Conservation (phyloP, 768 basidiomycete species). For the Leccinum ochraceum region DNA sequence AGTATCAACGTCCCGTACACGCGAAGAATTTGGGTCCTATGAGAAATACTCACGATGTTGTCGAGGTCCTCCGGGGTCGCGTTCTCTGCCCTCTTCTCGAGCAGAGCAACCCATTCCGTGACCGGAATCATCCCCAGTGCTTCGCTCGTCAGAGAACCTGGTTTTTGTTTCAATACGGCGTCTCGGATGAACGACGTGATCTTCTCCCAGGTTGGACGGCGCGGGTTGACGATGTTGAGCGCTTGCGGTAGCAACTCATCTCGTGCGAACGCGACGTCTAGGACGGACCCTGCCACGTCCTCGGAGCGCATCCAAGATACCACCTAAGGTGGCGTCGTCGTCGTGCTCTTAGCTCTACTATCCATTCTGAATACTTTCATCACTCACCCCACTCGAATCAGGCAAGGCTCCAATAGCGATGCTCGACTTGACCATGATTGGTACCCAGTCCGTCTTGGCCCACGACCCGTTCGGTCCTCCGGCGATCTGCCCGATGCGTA, state of each 20-base stretch:
- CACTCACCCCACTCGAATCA: conserved; percentile 38
- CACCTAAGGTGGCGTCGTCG: conserved; percentile 6
- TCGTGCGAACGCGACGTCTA: conserved; percentile 34
- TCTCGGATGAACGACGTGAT: conserved; percentile 28
- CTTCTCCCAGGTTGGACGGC: conserved; percentile 32
- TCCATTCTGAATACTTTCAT: not conserved
- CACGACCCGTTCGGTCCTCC: conserved; percentile 37
- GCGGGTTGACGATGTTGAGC: conserved; percentile 42
- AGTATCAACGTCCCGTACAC: not conserved
- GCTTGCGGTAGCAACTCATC: conserved; percentile 17
- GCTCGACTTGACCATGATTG: conserved; percentile 36
- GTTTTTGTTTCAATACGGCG: conserved; percentile 17
- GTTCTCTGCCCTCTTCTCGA: conserved; percentile 28
- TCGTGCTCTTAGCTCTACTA: not conserved
- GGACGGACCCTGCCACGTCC: conserved; percentile 32
- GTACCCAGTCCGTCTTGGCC: conserved; percentile 38
- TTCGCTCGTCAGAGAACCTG: not conserved
- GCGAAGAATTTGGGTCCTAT: too few relatives aligned
- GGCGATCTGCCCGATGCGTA: conserved; percentile 37
- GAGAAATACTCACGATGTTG: conserved; percentile 4
- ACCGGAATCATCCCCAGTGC: conserved; percentile 27
- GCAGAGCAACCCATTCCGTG: conserved; percentile 30
- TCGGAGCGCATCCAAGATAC: conserved; percentile 41
- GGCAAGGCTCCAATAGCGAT: conserved; percentile 28
- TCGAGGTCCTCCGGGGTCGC: conserved; percentile 7